Evolutionary conservation across 495 filamentous ascomycete genomes (phyloP).

Genomic region (Daldinia bambusicola): DNA sequence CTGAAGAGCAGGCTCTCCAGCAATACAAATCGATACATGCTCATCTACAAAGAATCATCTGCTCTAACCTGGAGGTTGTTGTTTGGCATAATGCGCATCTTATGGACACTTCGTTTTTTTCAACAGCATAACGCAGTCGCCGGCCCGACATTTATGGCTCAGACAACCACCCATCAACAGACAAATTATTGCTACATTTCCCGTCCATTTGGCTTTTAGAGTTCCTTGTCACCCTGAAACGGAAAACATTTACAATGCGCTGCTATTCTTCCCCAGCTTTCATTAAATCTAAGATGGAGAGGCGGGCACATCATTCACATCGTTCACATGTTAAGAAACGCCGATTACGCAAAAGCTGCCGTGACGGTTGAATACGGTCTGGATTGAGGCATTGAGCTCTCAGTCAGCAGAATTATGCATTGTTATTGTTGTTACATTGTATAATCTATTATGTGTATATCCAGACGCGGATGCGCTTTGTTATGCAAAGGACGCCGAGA

Average conservation of each 20-base stretch:
- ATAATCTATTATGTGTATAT: constrained; percentile 13
- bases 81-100: not conserved
- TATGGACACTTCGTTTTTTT: not conserved
- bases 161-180: not conserved
- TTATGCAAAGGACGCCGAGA: constrained; percentile 11
- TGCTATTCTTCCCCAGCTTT: too few relatives aligned
- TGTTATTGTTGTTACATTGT: not conserved
- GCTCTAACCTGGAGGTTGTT: not conserved
- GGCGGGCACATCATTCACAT: too few relatives aligned
- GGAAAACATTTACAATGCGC: too few relatives aligned
- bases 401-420: not conserved
- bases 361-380: too few relatives aligned
- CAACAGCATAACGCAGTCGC: not conserved
- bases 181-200: not conserved
- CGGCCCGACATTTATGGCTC: not conserved
- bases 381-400: too few relatives aligned
- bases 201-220: not conserved
- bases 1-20: not conserved
- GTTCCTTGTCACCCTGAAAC: too few relatives aligned
- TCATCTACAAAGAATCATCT: not conserved
- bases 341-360: too few relatives aligned
- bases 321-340: too few relatives aligned
- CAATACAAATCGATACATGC: not conserved
- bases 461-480: not conserved
- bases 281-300: too few relatives aligned